Conservation (phyloP, 495 filamentous ascomycete species). For the Annulohypoxylon bovei region DNA sequence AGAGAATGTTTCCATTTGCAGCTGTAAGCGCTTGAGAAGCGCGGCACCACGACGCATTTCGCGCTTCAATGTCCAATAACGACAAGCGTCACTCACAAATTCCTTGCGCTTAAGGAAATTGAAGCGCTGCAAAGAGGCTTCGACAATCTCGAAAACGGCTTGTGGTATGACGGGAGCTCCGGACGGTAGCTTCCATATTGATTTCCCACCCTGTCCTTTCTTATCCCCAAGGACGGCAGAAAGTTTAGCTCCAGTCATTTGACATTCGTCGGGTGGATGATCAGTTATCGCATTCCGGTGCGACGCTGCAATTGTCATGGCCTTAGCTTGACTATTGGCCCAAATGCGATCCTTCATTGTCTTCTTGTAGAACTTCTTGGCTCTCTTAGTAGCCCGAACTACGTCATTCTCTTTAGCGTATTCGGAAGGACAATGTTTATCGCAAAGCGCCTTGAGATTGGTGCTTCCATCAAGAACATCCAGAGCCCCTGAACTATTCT, state of each 20-base stretch:
- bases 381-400: conserved; percentile 57
- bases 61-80: conserved; percentile 97
- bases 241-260: conserved; percentile 62
- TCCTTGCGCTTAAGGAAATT: conserved; percentile 85
- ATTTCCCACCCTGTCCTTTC: conserved; percentile 71
- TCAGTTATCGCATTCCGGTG: conserved; percentile 69
- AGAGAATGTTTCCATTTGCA: conserved; percentile 94
- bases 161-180: conserved; percentile 94
- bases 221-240: conserved; percentile 73
- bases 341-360: conserved; percentile 87
- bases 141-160: conserved; percentile 81
- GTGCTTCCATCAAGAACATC: conserved; percentile 85
- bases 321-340: conserved; percentile 89
- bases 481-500: conserved; percentile 80
- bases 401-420: conserved; percentile 88
- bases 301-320: conserved; percentile 77
- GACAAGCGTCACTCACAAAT: conserved; percentile 89
- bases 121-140: conserved; percentile 81
- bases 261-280: conserved; percentile 64
- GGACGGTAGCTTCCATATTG: conserved; percentile 92
- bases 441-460: conserved; percentile 91
- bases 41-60: conserved; percentile 92
- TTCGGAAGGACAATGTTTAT: conserved; percentile 92
- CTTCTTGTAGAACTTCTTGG: conserved; percentile 80
- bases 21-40: conserved; percentile 87